Conservation (phyloP, 768 basidiomycete genomes). For the Plicaturopsis crispa region DNA sequence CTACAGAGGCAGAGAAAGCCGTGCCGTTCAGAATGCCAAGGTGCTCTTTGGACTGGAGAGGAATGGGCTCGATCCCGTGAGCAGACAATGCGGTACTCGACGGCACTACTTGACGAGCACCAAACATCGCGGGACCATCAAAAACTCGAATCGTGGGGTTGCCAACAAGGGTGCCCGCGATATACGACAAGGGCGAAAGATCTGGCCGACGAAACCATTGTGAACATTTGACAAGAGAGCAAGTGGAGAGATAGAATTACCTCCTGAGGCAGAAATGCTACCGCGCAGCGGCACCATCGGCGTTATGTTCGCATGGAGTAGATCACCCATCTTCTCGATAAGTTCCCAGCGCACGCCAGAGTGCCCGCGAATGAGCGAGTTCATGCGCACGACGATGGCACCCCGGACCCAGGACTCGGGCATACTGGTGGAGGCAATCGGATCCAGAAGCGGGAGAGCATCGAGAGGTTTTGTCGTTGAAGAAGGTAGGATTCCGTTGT, state of each 20-base stretch:
- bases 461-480: slow-evolving; percentile 33
- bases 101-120: slow-evolving; percentile 41
- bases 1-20: slow-evolving; percentile 68
- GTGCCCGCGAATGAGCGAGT: slow-evolving; percentile 76
- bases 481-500: slow-evolving; percentile 57
- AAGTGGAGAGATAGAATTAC: slow-evolving; percentile 23
- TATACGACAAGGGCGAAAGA: slow-evolving; percentile 47
- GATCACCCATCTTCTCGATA: slow-evolving; percentile 59
- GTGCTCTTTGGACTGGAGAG: slow-evolving; percentile 59
- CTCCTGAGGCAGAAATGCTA: slow-evolving; percentile 74
- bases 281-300: slow-evolving; percentile 77
- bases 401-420: slow-evolving; percentile 85
- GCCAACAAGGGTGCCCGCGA: slow-evolving; percentile 61
- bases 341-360: slow-evolving; percentile 75
- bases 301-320: slow-evolving; percentile 56
- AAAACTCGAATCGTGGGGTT: slow-evolving; percentile 63
- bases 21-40: slow-evolving; percentile 72
- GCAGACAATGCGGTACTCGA: slow-evolving; percentile 42
- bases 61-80: slow-evolving; percentile 50
- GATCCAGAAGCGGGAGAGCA: slow-evolving; percentile 61
- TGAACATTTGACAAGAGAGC: slow-evolving; percentile 1
- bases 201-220: slow-evolving; percentile 19
- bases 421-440: slow-evolving; percentile 61
- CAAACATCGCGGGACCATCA: slow-evolving; percentile 42
- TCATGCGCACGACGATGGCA: slow-evolving; percentile 73